Evolutionary conservation across 352 stramenopile species (phyloP), one percentile per base, ranked within the genome.

Genomic region (Phytophthora pistaciae): DNA sequence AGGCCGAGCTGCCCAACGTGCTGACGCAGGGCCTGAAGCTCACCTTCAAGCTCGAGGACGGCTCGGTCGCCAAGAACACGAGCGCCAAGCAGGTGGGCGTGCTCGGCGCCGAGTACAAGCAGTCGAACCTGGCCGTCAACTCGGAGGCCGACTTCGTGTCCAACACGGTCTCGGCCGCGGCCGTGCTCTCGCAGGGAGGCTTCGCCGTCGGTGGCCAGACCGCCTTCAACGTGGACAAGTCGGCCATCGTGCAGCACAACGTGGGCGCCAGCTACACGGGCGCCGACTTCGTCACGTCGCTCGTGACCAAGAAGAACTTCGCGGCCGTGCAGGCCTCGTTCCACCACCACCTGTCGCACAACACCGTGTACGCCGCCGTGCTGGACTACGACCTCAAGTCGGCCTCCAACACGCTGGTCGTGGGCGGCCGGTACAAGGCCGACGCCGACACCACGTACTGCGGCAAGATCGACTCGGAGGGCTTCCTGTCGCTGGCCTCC

Each of bases 351-450:
- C 60, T 93, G 62, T 93, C 85, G 56, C 74, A 85, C 77, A 82
- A 90, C 65, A 92, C 84, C 16, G 74, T 92, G 56, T 94, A 94
- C 78, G 85, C 88, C 13, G 88, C 86, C 25, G 81, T 91, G 64
- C 78, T 95, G 50, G 82, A 94, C 79, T 94, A 95, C 74, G 85
- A 95, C 79, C 77, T 95, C 59, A 91, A 93, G 81, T 92, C 84
- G 53, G 86, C 82, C 40, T 86, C 85, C 60, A 94, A 95, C 82
- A 90, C 82, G 54, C 78, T 95, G 20, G 88, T 84, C 54, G 82
- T 95, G 31, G 88, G 88, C 49, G 88, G 88, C 56, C 84, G 87
- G 54, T 95, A 87, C 79, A 92, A 90, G 75, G 86, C 70, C 48
- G 86, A 95, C 64, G 53, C 68, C 27, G 83, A 92, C 65, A 95